Conservation (phyloP, 2,329 filamentous ascomycete genomes). For the Microcyclospora pomicola region DNA sequence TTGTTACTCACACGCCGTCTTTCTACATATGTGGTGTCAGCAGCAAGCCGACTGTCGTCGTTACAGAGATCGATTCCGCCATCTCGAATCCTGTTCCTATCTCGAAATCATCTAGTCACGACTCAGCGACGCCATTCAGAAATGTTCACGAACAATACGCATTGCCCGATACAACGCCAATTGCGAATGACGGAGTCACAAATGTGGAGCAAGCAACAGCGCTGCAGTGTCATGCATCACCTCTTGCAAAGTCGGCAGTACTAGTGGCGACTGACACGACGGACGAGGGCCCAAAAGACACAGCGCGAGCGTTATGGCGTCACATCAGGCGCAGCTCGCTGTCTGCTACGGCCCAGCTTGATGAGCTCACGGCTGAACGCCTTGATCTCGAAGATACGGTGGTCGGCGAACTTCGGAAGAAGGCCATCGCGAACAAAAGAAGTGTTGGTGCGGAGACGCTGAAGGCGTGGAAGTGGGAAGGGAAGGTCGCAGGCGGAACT, state of each 20-base stretch:
- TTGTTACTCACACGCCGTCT: too few species aligned
- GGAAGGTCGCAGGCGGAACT: too few species aligned
- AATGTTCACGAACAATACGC: too few species aligned
- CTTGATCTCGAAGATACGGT: conserved; percentile 14
- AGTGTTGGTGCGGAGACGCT: conserved; percentile 29
- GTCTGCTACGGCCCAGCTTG: conserved; percentile 12
- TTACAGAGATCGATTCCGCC: conserved; percentile 6
- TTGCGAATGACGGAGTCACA: too few species aligned
- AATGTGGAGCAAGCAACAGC: too few species aligned
- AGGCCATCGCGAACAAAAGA: conserved; percentile 26
- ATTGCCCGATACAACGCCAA: too few species aligned
- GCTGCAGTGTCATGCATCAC: too few species aligned
- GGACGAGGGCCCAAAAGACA: conserved; percentile 9
- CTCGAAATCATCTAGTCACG: too few species aligned
- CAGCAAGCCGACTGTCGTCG: conserved; percentile 4
- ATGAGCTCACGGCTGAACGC: conserved; percentile 9
- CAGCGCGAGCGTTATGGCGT: conserved; percentile 25
- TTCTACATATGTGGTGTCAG: not conserved
- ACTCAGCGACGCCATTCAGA: too few species aligned
- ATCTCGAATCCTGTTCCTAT: too few species aligned
- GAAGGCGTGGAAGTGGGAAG: conserved; percentile 22
- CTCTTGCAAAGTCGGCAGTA: too few species aligned
- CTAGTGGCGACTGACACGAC: too few species aligned
- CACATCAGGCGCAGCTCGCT: conserved; percentile 24
- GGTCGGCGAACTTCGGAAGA: conserved; percentile 17